Evolutionary conservation across 768 basidiomycete genomes (phyloP).

Genomic region (Rhodosporidiobolus sp.): DNA sequence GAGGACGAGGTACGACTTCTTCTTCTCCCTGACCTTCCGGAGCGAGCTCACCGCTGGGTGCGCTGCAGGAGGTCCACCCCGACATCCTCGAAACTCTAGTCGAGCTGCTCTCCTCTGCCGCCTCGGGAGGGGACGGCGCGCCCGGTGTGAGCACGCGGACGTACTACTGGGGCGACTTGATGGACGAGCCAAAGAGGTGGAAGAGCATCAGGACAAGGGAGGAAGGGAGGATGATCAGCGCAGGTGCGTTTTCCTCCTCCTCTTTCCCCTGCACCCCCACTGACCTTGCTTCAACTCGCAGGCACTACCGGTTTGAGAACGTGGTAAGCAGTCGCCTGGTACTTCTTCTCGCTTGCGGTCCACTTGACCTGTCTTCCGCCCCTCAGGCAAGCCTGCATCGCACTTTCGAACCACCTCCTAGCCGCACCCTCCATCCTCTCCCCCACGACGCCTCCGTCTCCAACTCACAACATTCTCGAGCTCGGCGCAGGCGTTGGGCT

Average conservation of each 20-base stretch:
- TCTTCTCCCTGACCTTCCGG: not conserved
- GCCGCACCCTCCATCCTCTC: not conserved
- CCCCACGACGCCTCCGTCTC: too few species aligned
- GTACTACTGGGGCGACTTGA: constrained; percentile 31
- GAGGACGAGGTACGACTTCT: constrained; percentile 29
- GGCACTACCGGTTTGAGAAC: constrained; percentile 32
- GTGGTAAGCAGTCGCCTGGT: constrained; percentile 20
- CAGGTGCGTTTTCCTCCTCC: constrained; percentile 4
- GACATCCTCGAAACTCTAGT: constrained; percentile 33
- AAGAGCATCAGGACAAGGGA: constrained; percentile 15
- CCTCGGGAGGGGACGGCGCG: not conserved
- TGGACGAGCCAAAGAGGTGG: not conserved
- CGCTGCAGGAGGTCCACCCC: constrained; percentile 25
- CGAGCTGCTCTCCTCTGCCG: constrained; percentile 15
- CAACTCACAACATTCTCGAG: constrained; percentile 17
- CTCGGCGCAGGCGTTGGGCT: constrained; percentile 35
- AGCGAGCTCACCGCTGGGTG: too few species aligned
- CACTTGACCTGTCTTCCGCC: not conserved
- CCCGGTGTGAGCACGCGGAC: constrained; percentile 7
- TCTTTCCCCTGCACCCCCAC: too few species aligned
- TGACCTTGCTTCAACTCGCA: not conserved
- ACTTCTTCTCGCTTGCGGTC: too few species aligned
- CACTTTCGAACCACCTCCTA: constrained; percentile 35
- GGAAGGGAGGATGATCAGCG: constrained; percentile 35
- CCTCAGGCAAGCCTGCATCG: constrained; percentile 39